phyloP scores from a whole-genome alignment of 2,329 filamentous ascomycete species.

The Ophiostoma sp. region DNA sequence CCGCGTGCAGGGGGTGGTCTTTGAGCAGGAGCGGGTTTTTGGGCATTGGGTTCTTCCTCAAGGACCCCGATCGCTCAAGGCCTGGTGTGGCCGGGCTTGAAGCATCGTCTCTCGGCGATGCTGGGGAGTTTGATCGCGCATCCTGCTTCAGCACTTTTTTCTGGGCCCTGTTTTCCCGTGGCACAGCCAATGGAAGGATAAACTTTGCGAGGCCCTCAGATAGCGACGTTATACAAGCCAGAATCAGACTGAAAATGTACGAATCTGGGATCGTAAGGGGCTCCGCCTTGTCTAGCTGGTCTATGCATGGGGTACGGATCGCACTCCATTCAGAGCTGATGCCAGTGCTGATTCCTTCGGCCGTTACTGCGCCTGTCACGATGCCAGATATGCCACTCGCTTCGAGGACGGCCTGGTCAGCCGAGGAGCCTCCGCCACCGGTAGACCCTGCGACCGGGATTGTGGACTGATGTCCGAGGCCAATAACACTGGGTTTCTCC shows the following conservation, averaged over 20 bases:
- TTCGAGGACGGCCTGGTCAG: conserved; percentile 84
- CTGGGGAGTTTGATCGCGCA: conserved; percentile 40
- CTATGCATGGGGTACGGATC: conserved; percentile 79
- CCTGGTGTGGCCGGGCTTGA: conserved; percentile 25
- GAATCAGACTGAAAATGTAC: conserved; percentile 82
- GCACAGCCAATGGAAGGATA: conserved; percentile 82
- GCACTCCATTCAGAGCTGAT: conserved; percentile 91
- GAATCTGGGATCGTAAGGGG: conserved; percentile 80
- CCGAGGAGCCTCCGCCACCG: conserved; percentile 51
- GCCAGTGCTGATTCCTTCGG: conserved; percentile 63
- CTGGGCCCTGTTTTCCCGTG: conserved; percentile 57
- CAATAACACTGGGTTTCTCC: conserved; percentile 84
- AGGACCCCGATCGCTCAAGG: conserved; percentile 59
- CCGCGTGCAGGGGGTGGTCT: conserved; percentile 63
- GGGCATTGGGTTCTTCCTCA: conserved; percentile 70
- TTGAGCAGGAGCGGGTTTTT: conserved; percentile 75
- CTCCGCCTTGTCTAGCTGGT: conserved; percentile 89
- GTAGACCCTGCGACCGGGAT: conserved; percentile 61
- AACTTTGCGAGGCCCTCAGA: conserved; percentile 93
- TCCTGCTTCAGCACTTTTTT: conserved; percentile 45
- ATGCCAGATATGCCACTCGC: conserved; percentile 82
- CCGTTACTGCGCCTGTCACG: conserved; percentile 65
- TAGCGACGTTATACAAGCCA: conserved; percentile 83
- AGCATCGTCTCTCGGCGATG: conserved; percentile 28
- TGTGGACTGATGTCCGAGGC: conserved; percentile 81